Base-by-base conservation (phyloP, 768 basidiomycete genomes). In the Rhodosporidiobolus odoratus region DNA sequence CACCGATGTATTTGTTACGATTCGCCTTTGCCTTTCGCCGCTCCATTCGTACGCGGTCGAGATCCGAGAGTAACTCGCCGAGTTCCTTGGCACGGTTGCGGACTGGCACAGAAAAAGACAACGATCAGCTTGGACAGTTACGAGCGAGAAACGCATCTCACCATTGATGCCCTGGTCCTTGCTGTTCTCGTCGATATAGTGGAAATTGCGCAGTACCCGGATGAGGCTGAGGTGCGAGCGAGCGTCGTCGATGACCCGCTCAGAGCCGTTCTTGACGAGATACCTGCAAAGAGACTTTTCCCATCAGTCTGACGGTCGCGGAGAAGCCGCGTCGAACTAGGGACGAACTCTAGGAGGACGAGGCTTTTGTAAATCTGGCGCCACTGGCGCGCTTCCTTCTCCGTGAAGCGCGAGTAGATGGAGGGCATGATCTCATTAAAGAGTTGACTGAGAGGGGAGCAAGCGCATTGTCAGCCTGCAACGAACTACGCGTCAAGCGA, bases 401-500 rank as follows among this genome's bases (percentile, higher is more conserved):
- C 91, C 88, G 94, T 95, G 80, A 95, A 96, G 35, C 92, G 73
- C 12, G 87, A 84, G 80, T 96, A 98, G 75, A 97, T 96, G 77
- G 86, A 87, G 6, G 96, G 95, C 93, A 99, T 97, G 78, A 98
- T 92, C 82, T 99, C 95, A 80, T 98, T 99, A 81, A 99, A 99
- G 72, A 93, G 86, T 84, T 94, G 92, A 81, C 93, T 27, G 9
- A 19, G 25, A 40, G 57, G 27, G 65, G 34, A 40, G 57, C 32
- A 12, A 66, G 38, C 35, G 60, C 34, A 6, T 35, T 37, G 5
- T 40, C 0, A 9, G 32, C n/a, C 21, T 40, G 32, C 27, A 52
- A 3, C n/a, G n/a, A n/a, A n/a, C n/a, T n/a, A 52, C 4, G 45
- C n/a, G 21, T 8, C 7, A 15, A 40, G n/a, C 40, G 34, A 34